A percentile compares a stretch with the other conserved stretches of the same genome.
Evolutionary conservation across 208 protist species (phyloP).

Genomic region (Wallacemonas sp.): DNA sequence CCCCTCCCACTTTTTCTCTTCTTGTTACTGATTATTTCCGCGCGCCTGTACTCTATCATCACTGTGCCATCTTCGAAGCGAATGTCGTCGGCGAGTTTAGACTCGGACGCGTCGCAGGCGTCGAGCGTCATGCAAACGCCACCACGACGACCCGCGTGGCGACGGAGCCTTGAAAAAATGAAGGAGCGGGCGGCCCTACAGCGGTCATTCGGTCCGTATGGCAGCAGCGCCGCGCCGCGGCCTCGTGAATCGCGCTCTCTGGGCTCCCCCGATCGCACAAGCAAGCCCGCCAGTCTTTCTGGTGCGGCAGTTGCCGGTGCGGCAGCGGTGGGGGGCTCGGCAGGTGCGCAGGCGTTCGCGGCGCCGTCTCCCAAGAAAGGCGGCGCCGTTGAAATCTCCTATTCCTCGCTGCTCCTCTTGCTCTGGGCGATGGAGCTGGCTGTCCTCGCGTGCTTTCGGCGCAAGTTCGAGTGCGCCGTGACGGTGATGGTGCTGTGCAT

Average conservation of each 20-base stretch:
- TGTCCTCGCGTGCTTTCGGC: conserved; percentile 45
- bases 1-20: too few species aligned
- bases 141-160: neutral
- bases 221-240: neutral
- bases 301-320: neutral
- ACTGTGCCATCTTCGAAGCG: too few species aligned
- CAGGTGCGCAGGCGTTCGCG: neutral
- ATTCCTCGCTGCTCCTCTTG: conserved; percentile 79
- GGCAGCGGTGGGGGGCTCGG: too few species aligned
- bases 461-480: conserved; percentile 41
- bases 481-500: conserved; percentile 54
- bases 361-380: neutral
- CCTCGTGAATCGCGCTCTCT: neutral
- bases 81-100: conserved; percentile 2
- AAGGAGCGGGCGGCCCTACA: conserved; percentile 2
- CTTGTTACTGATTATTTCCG: too few species aligned
- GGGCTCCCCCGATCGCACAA: neutral
- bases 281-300: neutral
- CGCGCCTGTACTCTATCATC: too few species aligned
- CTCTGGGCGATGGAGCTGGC: conserved; percentile 62
- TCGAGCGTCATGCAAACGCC: neutral
- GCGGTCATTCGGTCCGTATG: conserved; percentile 3
- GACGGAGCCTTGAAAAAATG: neutral
- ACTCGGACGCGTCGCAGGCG: neutral
- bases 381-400: conserved; percentile 64